These are phyloP conservation scores for Saccharum officinarum DNA, from an alignment of 176 grass and related monocot species.

Conservation along the genomic window DNA sequence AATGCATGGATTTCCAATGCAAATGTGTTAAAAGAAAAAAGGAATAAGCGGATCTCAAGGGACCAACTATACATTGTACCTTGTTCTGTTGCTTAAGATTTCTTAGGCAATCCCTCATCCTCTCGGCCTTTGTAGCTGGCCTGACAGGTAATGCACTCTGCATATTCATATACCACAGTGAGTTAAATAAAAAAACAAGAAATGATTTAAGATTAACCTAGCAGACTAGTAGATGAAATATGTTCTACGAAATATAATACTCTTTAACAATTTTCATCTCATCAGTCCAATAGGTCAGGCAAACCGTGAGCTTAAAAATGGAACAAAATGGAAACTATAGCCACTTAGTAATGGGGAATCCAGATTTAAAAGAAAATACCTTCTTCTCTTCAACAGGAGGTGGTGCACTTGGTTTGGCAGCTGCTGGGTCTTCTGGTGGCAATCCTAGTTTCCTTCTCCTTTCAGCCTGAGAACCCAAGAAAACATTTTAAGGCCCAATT, in stretches of 20 bases:
- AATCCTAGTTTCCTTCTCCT: conserved; percentile 97
- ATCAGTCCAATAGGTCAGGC: background rate
- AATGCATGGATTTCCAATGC: background rate
- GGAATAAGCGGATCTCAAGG: conserved; percentile 15
- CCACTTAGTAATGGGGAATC: background rate
- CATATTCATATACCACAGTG: conserved; percentile 23
- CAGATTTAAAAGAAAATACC: conserved; percentile 45
- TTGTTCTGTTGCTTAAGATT: conserved; percentile 92
- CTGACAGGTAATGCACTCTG: conserved; percentile 82
- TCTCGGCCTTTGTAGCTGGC: conserved; percentile 84
- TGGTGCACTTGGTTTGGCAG: conserved; percentile 67
- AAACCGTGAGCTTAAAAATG: background rate
- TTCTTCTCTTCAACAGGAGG: conserved; percentile 88
- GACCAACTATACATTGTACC: conserved; percentile 33
- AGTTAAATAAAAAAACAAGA: background rate
- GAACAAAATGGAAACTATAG: background rate
- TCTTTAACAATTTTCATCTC: background rate
- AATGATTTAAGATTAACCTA: background rate
- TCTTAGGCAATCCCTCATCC: conserved; percentile 91
- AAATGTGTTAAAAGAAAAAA: background rate
- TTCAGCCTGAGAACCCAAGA: conserved; percentile 63
- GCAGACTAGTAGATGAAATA: background rate
- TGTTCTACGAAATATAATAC: background rate
- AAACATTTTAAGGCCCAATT: background rate
- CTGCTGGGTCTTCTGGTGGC: conserved; percentile 77